Conservation (phyloP, 257 asterid genomes). For the Cinchona pubescens region DNA sequence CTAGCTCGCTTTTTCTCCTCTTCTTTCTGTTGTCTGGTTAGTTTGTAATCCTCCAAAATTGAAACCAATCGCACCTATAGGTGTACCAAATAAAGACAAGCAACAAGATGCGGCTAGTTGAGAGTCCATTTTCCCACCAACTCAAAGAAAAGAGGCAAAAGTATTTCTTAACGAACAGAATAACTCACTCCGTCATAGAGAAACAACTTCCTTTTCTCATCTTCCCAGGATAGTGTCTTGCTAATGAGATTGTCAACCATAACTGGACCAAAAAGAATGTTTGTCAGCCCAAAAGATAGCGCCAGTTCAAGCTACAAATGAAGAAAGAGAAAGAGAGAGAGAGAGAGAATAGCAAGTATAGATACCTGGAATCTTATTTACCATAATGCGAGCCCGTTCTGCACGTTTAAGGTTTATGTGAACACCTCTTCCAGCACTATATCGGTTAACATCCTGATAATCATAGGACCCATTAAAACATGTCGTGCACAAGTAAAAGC, state of each 20-base stretch:
- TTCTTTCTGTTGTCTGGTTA: constrained; percentile 70
- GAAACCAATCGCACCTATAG: constrained; percentile 82
- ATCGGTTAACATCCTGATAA: constrained; percentile 71
- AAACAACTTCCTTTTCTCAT: constrained; percentile 70
- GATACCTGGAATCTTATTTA: constrained; percentile 86
- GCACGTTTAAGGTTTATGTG: constrained; percentile 92
- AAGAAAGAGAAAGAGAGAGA: too few species aligned
- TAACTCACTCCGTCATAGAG: constrained; percentile 86
- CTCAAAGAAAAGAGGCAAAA: constrained; percentile 2
- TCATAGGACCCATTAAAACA: not conserved
- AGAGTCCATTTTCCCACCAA: not conserved
- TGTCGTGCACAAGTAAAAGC: not conserved
- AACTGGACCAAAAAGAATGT: constrained; percentile 40
- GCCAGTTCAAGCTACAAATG: constrained; percentile 19
- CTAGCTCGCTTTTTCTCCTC: constrained; percentile 75
- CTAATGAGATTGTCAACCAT: constrained; percentile 71
- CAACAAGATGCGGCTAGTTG: not conserved
- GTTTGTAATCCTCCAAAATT: constrained; percentile 81
- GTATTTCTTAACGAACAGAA: constrained; percentile 16
- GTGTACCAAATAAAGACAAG: not conserved
- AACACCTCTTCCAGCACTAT: constrained; percentile 91
- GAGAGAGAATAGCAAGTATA: not conserved
- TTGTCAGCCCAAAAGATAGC: constrained; percentile 20
- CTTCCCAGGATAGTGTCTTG: constrained; percentile 83
- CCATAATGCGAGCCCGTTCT: constrained; percentile 78